These are phyloP conservation scores for Penicillium paradoxum DNA, from an alignment of 495 filamentous ascomycete species.

Conservation along the genomic window DNA sequence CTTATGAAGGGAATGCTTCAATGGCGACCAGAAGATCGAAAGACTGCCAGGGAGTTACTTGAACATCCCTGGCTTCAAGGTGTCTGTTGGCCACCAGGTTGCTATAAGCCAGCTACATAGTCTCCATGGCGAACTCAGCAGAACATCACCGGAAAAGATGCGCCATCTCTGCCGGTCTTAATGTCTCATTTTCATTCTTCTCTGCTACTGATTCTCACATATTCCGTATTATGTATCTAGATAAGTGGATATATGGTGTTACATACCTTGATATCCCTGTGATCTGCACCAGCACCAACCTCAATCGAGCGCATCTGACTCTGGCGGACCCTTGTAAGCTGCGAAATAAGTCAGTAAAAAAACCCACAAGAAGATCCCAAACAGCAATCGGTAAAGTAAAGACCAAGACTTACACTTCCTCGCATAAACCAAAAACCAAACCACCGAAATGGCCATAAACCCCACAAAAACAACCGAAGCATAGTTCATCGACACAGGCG, in stretches of 20 bases:
- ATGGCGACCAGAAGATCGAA: not conserved
- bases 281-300: not conserved
- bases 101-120: not conserved
- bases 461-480: slow-evolving; percentile 61
- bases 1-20: not conserved
- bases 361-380: not conserved
- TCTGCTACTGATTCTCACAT: not conserved
- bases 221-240: not conserved
- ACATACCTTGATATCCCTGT: not conserved
- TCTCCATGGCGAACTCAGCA: too few relatives aligned
- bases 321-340: slow-evolving; percentile 47
- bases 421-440: slow-evolving; percentile 46
- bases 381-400: slow-evolving; percentile 5
- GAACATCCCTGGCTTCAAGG: not conserved
- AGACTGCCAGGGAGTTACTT: not conserved
- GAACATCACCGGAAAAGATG: too few relatives aligned
- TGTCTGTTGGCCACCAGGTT: not conserved
- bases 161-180: too few relatives aligned
- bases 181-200: too few relatives aligned
- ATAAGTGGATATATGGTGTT: not conserved
- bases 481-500: slow-evolving; percentile 52
- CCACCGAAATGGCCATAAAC: slow-evolving; percentile 36
- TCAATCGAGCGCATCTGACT: slow-evolving; percentile 30
- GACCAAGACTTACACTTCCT: slow-evolving; percentile 35
- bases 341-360: slow-evolving; percentile 6